Evolutionary conservation across 2,329 filamentous ascomycete species (phyloP).

Genomic region (Arthrobotrys sphaeroides): DNA sequence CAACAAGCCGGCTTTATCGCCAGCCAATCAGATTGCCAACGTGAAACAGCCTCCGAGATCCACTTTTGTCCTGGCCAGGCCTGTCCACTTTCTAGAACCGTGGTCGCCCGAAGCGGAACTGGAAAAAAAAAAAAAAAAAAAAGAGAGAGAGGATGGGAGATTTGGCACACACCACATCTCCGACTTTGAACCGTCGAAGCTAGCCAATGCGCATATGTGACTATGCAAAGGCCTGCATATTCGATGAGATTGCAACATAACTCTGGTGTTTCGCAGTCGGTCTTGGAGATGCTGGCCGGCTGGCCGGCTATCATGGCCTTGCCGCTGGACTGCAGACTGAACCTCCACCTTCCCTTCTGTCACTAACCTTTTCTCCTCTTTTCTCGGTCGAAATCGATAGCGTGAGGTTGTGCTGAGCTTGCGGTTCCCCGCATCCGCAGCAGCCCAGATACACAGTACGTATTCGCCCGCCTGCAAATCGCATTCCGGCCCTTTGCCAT

Average conservation of each 20-base stretch:
- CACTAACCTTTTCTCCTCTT: neutral
- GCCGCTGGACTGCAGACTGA: slow-evolving; percentile 18
- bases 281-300: slow-evolving; percentile 3
- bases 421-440: slow-evolving; percentile 15
- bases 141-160: too few relatives aligned
- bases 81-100: slow-evolving; percentile 6
- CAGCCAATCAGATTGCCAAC: slow-evolving; percentile 50
- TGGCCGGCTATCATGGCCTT: slow-evolving; percentile 1
- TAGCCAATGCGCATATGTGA: slow-evolving; percentile 19
- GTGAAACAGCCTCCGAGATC: slow-evolving; percentile 30
- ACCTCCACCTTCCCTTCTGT: slow-evolving; percentile 3
- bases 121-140: neutral
- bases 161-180: neutral
- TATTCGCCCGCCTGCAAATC: too few relatives aligned
- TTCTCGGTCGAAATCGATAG: slow-evolving; percentile 1
- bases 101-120: slow-evolving; percentile 11
- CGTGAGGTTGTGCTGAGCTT: slow-evolving; percentile 4
- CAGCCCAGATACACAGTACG: too few relatives aligned
- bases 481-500: slow-evolving; percentile 11
- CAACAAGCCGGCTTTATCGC: slow-evolving; percentile 18
- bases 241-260: neutral
- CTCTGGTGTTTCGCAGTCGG: slow-evolving; percentile 11
- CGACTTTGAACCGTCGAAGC: slow-evolving; percentile 13
- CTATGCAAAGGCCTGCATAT: slow-evolving; percentile 2
- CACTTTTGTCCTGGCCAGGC: slow-evolving; percentile 12